Evolutionary conservation across 2,329 filamentous ascomycete genomes (phyloP).

Genomic region (Fusarium pininemorale): DNA sequence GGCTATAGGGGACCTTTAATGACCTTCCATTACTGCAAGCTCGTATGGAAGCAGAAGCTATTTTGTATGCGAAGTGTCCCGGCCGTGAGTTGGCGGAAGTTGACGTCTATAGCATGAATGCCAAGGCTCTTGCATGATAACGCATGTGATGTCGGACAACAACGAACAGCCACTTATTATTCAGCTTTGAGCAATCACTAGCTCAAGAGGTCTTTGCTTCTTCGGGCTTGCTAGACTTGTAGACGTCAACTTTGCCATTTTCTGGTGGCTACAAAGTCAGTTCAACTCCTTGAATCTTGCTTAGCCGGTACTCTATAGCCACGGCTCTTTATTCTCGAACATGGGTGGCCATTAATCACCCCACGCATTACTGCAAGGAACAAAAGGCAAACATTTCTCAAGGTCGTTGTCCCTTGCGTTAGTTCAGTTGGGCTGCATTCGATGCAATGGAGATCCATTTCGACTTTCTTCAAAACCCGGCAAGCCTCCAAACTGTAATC

Average conservation of each 20-base stretch:
- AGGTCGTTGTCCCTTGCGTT: slow-evolving; percentile 21
- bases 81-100: background rate
- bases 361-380: slow-evolving; percentile 20
- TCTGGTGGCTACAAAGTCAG: background rate
- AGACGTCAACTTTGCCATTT: background rate
- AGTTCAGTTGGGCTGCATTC: background rate
- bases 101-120: background rate
- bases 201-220: background rate
- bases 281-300: background rate
- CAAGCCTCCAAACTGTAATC: slow-evolving; percentile 16
- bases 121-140: background rate
- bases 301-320: slow-evolving; percentile 14
- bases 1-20: background rate
- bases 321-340: background rate
- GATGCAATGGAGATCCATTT: background rate
- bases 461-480: slow-evolving; percentile 2
- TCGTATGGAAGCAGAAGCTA: background rate
- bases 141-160: background rate
- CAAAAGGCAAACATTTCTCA: background rate
- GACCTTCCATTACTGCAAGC: background rate
- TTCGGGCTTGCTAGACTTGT: background rate
- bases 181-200: background rate
- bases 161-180: background rate
- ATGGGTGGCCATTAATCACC: background rate
- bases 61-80: background rate